Evolutionary conservation across 441 rosid genomes (phyloP), one percentile per base, ranked within the genome.

Genomic region (Bocquillonia castaneifolia): DNA sequence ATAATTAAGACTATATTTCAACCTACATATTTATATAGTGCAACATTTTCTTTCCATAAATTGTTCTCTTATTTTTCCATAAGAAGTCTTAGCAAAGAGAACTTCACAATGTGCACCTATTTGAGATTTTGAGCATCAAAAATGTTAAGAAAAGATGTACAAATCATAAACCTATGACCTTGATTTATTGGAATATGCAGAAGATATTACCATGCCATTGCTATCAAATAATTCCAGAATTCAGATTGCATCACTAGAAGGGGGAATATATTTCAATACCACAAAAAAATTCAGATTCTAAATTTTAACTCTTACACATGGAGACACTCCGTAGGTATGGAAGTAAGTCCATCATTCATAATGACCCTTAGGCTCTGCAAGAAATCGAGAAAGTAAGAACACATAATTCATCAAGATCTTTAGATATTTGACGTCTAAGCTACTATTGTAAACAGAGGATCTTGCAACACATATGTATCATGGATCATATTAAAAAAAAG

Each of bases 281-380:
- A 58, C 54, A 17, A 17, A 36, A 67, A 52, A n/a, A n/a, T n/a
- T n/a, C n/a, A n/a, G n/a, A 44, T 42, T 48, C 56, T 56, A 52
- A 63, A 75, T 57, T 61, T 52, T 44, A 50, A 66, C 72, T 77
- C 97, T 85, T 90, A 94, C 99, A 86, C 91, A 59, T 85, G 80
- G 69, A 95, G 86, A 81, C 87, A 95, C 76, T 86, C 91, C 40
- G 84, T 78, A 36, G 99, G 99, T 77, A 95, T 81, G 67, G 92
- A 75, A 51, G 98, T 73, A 79, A 95, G 92, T 45, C 96, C 97
- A 71, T 92, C 98, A 68, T 88, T 92, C 98, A 95, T 86, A 74
- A 95, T 84, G 60, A 87, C 90, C 44, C 96, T 96, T 50, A 95
- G 88, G 77, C 91, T 83, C 98, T 95, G 79, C 75, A 78, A 72